Evolutionary conservation across 768 basidiomycete species (phyloP).

Genomic region (Coprinopsis strossmayeri): DNA sequence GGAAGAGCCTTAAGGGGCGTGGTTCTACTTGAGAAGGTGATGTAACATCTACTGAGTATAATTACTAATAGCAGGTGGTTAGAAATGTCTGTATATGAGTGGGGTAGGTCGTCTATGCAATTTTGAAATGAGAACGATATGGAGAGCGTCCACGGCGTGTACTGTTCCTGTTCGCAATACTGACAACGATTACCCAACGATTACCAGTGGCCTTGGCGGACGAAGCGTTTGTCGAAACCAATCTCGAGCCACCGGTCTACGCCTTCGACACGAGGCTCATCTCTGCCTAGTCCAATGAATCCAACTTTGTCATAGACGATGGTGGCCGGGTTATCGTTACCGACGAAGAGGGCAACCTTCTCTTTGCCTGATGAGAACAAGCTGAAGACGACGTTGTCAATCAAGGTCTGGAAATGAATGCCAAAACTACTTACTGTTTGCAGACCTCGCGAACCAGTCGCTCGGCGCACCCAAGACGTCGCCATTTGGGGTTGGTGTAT

Average conservation of each 20-base stretch:
- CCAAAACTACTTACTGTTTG: slow-evolving; percentile 34
- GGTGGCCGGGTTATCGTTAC: slow-evolving; percentile 43
- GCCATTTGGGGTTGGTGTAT: slow-evolving; percentile 48
- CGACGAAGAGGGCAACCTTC: slow-evolving; percentile 61
- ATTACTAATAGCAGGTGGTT: background rate
- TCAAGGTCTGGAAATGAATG: background rate
- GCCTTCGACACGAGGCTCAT: slow-evolving; percentile 28
- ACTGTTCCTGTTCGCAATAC: background rate
- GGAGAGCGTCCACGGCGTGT: background rate
- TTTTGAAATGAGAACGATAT: background rate
- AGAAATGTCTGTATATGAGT: no score
- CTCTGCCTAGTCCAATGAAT: slow-evolving; percentile 46
- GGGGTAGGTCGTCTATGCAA: no score
- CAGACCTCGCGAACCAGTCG: slow-evolving; percentile 55
- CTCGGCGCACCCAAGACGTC: slow-evolving; percentile 52
- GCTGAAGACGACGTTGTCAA: slow-evolving; percentile 14
- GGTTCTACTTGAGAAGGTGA: background rate
- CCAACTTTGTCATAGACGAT: slow-evolving; percentile 61
- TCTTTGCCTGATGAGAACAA: slow-evolving; percentile 28
- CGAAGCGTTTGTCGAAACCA: slow-evolving; percentile 45
- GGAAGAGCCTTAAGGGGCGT: background rate
- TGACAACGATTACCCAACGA: background rate
- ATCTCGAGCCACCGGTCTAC: slow-evolving; percentile 52
- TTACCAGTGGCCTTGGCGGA: slow-evolving; percentile 67
- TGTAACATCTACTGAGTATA: background rate